Percentiles rank a stretch among this genome's conserved stretches.
phyloP scores from a whole-genome alignment of 139 green algal species.

The Tetradesmus obliquus region DNA sequence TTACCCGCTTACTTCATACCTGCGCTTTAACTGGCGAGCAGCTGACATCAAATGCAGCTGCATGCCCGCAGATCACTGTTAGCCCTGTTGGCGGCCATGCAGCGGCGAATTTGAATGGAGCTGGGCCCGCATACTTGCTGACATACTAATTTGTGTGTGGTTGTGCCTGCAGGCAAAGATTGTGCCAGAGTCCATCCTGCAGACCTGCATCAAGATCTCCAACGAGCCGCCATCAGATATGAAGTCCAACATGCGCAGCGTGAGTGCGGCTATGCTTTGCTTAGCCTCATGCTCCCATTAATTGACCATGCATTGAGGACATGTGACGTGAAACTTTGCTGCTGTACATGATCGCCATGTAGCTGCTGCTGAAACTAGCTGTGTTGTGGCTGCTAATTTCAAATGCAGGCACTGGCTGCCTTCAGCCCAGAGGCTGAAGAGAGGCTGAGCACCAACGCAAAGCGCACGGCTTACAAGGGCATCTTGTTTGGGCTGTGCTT shows the following conservation, averaged over 20 bases:
- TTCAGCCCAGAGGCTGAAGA: slow-evolving; percentile 79
- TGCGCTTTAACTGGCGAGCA: no score
- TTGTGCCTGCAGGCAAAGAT: slow-evolving; percentile 69
- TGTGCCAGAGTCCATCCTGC: slow-evolving; percentile 81
- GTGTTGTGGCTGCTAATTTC: no score
- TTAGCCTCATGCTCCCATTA: neutral
- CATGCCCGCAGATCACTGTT: neutral
- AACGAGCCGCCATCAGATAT: slow-evolving; percentile 91
- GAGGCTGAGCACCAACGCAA: slow-evolving; percentile 64
- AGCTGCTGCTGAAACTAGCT: no score
- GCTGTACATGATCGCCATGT: no score
- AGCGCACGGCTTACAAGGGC: slow-evolving; percentile 79
- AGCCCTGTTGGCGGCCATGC: neutral
- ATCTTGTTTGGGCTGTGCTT: slow-evolving; percentile 92
- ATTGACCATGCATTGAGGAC: neutral
- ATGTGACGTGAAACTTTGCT: no score
- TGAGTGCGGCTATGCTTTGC: slow-evolving; percentile 54
- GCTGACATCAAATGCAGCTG: neutral
- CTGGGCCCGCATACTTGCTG: neutral
- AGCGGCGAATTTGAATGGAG: neutral
- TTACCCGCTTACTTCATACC: neutral
- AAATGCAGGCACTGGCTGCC: slow-evolving; percentile 50
- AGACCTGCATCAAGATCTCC: slow-evolving; percentile 84
- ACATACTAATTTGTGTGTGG: neutral
- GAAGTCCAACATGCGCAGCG: slow-evolving; percentile 89